Base-by-base conservation (phyloP, 495 filamentous ascomycete genomes). In the Neurospora sp. region DNA sequence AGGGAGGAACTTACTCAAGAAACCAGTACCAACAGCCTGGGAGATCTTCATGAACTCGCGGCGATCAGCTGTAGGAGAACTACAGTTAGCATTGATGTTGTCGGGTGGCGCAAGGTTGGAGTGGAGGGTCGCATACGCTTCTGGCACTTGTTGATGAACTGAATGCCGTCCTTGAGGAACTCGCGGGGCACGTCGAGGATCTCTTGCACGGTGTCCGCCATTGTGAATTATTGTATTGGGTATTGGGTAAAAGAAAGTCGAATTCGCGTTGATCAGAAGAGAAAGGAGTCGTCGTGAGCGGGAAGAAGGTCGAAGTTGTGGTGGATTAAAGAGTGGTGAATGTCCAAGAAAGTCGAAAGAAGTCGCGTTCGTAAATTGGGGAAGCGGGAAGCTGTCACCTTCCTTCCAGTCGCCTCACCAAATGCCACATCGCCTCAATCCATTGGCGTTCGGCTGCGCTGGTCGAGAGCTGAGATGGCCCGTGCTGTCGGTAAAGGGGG, bases 21-120 rank as follows among this genome's bases (percentile, higher is more conserved):
- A 81, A 71, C 80, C 80, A 76, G 97, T 90, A 75, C 95, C 96
- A 73, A 99, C 96, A 73, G 96, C 95, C 82, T 97, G 94, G 78
- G 89, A 93, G 83, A 99, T 96, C 86, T 96, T 94, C 78, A 97
- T 88, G 85, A 97, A 98, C 78, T 97, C 94, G 73, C 89, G 86
- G 81, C 88, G 88, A 82, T 97, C 94, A 77, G 94, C 81, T 82
- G 73, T 38, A 71, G 1, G 41, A 68, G n/a, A 65, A 65, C 27
- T 27, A 18, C 53, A 39, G 76, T 76, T 74, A 77, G 74, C 40
- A 47, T 87, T 10, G 39, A 31, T 8, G 27, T 35, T 65, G 27
- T 39, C 18, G 42, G 27, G 59, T 41, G 5, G 16, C 27, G 37
- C 41, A 27, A 53, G 37, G 7, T 70, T 7, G 45, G 61, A n/a